Conservation (phyloP, 129 eudicot species). For the Flaveria trinervia region DNA sequence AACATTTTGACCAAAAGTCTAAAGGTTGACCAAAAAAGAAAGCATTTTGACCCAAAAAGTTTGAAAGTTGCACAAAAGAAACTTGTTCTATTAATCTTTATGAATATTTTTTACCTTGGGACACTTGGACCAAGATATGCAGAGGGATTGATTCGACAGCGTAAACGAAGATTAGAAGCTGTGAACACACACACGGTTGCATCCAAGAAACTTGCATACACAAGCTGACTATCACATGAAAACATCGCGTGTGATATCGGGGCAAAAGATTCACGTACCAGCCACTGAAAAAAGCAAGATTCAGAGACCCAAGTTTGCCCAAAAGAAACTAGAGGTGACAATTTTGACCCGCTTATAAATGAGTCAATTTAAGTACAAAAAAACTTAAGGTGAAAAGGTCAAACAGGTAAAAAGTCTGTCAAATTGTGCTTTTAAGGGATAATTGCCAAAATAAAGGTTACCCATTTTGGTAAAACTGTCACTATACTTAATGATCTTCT, state of each 20-base stretch:
- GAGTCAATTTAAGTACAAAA: background rate
- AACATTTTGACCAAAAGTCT: slow-evolving; percentile 1
- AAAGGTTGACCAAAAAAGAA: background rate
- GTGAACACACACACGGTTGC: slow-evolving; percentile 76
- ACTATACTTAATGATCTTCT: no score
- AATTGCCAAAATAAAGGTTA: no score
- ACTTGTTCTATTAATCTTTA: background rate
- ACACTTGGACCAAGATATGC: slow-evolving; percentile 66
- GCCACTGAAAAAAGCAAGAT: slow-evolving; percentile 38
- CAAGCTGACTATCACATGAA: slow-evolving; percentile 56
- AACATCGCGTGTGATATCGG: slow-evolving; percentile 57
- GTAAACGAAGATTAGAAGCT: slow-evolving; percentile 61
- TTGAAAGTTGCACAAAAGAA: background rate
- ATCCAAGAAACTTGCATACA: slow-evolving; percentile 84
- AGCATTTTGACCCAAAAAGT: background rate
- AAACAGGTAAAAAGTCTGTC: background rate
- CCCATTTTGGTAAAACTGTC: no score
- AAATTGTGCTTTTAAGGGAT: no score
- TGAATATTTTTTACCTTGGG: slow-evolving; percentile 50
- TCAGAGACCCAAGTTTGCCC: background rate
- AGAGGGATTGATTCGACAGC: slow-evolving; percentile 77
- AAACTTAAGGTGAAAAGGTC: background rate
- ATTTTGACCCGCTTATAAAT: background rate
- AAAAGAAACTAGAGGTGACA: background rate
- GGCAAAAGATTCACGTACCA: slow-evolving; percentile 45